These are phyloP conservation scores for Penicillium concentricum DNA, from an alignment of 2,329 filamentous ascomycete species.

Conservation along the genomic window DNA sequence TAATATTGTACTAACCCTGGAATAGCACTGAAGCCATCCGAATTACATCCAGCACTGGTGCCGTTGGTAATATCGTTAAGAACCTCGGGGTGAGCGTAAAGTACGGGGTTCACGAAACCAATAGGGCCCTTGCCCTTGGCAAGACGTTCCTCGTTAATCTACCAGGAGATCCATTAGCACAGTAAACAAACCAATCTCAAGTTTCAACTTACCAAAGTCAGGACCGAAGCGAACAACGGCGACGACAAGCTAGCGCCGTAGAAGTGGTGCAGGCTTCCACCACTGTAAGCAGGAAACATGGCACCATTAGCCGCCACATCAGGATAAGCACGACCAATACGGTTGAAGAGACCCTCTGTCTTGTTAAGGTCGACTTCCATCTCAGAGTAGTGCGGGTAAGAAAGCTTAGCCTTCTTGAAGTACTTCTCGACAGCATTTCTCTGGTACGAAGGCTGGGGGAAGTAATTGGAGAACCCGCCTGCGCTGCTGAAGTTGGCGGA, in stretches of 20 bases:
- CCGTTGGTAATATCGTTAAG: constrained; percentile 46
- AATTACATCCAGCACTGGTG: constrained; percentile 31
- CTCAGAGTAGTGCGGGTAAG: constrained; percentile 32
- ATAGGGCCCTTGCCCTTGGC: constrained; percentile 48
- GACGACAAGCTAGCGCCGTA: constrained; percentile 31
- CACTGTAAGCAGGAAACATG: constrained; percentile 25
- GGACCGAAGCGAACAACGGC: constrained; percentile 31
- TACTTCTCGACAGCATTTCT: constrained; percentile 42
- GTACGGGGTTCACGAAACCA: constrained; percentile 53
- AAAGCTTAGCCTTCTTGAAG: constrained; percentile 33
- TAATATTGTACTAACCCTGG: constrained; percentile 16
- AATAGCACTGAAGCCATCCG: constrained; percentile 29
- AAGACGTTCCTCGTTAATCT: constrained; percentile 52
- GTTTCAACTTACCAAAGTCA: constrained; percentile 26
- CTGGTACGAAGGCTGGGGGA: constrained; percentile 46
- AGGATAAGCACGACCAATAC: constrained; percentile 49
- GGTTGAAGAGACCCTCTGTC: constrained; percentile 45
- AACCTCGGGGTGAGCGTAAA: constrained; percentile 37
- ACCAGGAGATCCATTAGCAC: background rate
- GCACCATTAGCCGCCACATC: constrained; percentile 50
- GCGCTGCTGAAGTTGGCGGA: constrained; percentile 39
- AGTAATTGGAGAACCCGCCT: constrained; percentile 51
- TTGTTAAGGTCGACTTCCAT: constrained; percentile 36
- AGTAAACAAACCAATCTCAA: background rate
- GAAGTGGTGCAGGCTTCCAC: constrained; percentile 20